Evolutionary conservation across 1,284 basidiomycete species (phyloP).

Genomic region (Xerocomus minutiporus): DNA sequence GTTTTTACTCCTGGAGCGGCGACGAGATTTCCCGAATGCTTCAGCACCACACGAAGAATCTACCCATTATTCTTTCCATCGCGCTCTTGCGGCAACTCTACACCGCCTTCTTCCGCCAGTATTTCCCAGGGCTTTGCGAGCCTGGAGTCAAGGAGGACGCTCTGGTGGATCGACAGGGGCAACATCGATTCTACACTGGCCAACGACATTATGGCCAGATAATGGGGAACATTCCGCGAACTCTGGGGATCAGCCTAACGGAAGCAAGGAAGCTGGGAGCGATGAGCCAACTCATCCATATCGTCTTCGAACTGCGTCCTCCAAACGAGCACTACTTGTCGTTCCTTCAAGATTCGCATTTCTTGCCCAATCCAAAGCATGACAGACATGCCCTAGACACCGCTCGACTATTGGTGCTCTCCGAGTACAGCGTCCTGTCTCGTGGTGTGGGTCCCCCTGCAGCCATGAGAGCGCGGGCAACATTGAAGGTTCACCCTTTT

Average conservation of each 20-base stretch:
- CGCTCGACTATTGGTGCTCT: not conserved
- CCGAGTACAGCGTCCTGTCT: not conserved
- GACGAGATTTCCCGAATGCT: not conserved
- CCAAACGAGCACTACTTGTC: not conserved
- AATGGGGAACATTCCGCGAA: not conserved
- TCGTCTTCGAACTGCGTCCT: not conserved
- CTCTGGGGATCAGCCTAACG: slow-evolving; percentile 1
- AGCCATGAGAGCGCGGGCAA: not conserved
- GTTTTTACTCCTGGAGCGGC: not conserved
- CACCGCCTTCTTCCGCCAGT: slow-evolving; percentile 8
- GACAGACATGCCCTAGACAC: not conserved
- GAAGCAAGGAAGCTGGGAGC: slow-evolving; percentile 6
- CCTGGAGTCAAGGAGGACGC: not conserved
- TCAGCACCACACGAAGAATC: not conserved
- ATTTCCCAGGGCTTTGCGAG: slow-evolving; percentile 6
- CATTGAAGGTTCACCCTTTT: not conserved
- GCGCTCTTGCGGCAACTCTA: slow-evolving; percentile 3
- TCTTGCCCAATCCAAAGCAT: not conserved
- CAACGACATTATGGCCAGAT: not conserved
- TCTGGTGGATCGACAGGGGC: slow-evolving; percentile 4
- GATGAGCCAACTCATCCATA: slow-evolving; percentile 6
- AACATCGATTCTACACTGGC: slow-evolving; percentile 5
- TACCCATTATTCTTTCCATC: not conserved
- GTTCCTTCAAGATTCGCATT: not conserved
- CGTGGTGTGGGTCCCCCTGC: not conserved